Conservation (phyloP, 225 moss, liverwort and hornwort genomes). For the Polytrichum formosum region DNA sequence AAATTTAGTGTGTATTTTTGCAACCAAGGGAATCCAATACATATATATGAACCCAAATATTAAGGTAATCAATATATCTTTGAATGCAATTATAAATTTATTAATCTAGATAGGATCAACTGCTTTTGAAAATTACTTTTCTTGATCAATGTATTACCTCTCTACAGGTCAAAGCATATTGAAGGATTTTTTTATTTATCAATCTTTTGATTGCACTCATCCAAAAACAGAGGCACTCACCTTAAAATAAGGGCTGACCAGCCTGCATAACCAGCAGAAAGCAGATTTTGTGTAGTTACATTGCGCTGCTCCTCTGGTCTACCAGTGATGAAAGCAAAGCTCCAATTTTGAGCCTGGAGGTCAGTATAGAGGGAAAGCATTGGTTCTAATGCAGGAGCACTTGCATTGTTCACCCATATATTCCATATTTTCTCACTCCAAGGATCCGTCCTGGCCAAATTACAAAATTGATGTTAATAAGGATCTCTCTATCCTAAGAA, state of each 20-base stretch:
- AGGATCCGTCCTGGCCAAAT: conserved; percentile 42
- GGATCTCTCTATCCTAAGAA: too few relatives aligned
- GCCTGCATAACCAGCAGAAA: conserved; percentile 60
- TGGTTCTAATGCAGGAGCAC: conserved; percentile 45
- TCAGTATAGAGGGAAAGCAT: conserved; percentile 61
- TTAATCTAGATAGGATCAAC: too few relatives aligned
- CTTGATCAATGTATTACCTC: too few relatives aligned
- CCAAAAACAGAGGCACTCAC: conserved; percentile 20
- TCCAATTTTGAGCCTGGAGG: conserved; percentile 59
- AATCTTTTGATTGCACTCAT: background rate
- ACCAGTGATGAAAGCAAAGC: conserved; percentile 75
- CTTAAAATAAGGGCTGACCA: conserved; percentile 74
- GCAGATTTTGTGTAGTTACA: conserved; percentile 54
- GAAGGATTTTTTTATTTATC: background rate
- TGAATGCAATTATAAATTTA: too few relatives aligned
- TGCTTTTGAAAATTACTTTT: too few relatives aligned
- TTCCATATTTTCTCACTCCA: conserved; percentile 53
- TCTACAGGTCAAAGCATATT: too few relatives aligned
- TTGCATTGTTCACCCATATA: conserved; percentile 58
- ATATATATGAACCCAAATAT: too few relatives aligned
- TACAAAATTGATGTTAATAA: too few relatives aligned
- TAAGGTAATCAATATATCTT: too few relatives aligned
- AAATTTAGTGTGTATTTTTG: too few relatives aligned
- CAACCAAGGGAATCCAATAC: too few relatives aligned
- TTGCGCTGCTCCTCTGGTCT: conserved; percentile 56